Evolutionary conservation across 345 rosid species (phyloP).

Genomic region (Eucalyptus erythrocorys): DNA sequence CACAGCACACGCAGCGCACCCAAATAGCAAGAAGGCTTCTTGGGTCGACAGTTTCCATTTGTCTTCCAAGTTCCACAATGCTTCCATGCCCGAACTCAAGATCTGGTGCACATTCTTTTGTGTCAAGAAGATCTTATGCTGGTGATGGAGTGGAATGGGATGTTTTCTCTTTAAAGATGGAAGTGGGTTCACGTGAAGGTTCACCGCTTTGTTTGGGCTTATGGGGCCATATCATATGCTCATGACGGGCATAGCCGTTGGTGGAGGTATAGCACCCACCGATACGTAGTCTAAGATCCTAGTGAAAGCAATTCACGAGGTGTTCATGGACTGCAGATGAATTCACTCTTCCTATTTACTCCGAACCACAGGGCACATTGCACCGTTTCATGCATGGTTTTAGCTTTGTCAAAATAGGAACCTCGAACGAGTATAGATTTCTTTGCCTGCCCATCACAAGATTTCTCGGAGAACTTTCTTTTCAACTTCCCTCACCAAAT

Average conservation of each 20-base stretch:
- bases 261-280: not conserved
- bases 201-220: not conserved
- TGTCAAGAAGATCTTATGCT: not conserved
- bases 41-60: constrained; percentile 48
- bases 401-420: not conserved
- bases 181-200: not conserved
- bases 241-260: not conserved
- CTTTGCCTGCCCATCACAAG: not conserved
- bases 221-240: not conserved
- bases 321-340: not conserved
- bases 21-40: constrained; percentile 35
- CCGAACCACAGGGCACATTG: not conserved
- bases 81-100: constrained; percentile 35
- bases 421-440: not conserved
- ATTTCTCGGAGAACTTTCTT: not conserved
- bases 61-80: constrained; percentile 55
- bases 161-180: not conserved
- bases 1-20: constrained; percentile 24
- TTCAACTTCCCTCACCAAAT: not conserved
- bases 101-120: not conserved
- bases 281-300: not conserved
- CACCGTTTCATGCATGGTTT: not conserved
- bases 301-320: not conserved
- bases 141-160: not conserved
- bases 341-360: not conserved